phyloP scores from a whole-genome alignment of 2,329 filamentous ascomycete genomes.

The Aspergillus ochraceoroseus region DNA sequence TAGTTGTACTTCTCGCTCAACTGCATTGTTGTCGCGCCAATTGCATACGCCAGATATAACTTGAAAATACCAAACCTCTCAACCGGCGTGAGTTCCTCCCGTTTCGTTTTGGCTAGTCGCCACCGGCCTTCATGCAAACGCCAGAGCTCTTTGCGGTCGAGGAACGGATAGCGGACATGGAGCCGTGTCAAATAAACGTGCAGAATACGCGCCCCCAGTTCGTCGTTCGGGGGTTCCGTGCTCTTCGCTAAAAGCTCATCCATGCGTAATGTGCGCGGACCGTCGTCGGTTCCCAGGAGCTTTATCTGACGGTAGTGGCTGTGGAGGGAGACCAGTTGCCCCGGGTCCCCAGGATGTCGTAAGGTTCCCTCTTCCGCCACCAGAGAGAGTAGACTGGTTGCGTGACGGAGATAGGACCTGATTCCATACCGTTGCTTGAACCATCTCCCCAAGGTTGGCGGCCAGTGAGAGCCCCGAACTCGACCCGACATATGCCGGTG shows the following conservation, averaged over 20 bases:
- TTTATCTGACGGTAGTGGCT: conserved; percentile 13
- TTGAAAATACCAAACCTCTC: conserved; percentile 50
- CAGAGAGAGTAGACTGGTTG: conserved; percentile 10
- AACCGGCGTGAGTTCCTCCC: conserved; percentile 31
- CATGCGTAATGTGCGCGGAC: conserved; percentile 33
- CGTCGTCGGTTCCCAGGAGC: conserved; percentile 16
- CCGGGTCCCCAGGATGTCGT: neutral
- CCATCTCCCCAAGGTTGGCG: conserved; percentile 51
- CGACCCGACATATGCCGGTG: conserved; percentile 49
- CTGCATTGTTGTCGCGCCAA: conserved; percentile 48
- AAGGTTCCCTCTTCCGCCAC: neutral
- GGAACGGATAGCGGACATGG: conserved; percentile 49
- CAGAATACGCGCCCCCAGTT: conserved; percentile 44
- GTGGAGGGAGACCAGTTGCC: conserved; percentile 15
- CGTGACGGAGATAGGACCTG: conserved; percentile 42
- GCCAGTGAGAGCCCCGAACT: conserved; percentile 50
- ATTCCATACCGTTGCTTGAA: conserved; percentile 53
- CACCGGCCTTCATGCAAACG: conserved; percentile 42
- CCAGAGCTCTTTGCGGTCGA: conserved; percentile 47
- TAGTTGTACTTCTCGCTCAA: conserved; percentile 46
- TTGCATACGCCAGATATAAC: conserved; percentile 51
- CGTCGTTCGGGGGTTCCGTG: conserved; percentile 47
- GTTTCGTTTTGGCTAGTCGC: conserved; percentile 35
- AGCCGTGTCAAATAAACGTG: conserved; percentile 46
- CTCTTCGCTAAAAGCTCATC: conserved; percentile 43